Evolutionary conservation across 2,329 filamentous ascomycete genomes (phyloP).

Genomic region (Mycosphaerella sp.): DNA sequence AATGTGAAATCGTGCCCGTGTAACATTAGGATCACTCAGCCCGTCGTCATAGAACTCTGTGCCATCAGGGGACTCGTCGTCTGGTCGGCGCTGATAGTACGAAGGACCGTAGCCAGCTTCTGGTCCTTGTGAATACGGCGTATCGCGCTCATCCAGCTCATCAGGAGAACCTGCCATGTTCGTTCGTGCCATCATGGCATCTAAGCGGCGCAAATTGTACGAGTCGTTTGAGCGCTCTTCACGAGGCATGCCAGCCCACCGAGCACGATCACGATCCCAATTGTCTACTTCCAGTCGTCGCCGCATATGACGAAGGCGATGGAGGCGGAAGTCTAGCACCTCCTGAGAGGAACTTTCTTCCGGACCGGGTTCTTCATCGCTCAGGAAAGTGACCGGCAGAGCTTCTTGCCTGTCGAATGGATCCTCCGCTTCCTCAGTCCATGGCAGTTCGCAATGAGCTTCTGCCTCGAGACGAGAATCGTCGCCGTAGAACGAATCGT

Average conservation of each 20-base stretch:
- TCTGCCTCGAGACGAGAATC: slow-evolving; percentile 24
- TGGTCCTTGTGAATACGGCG: slow-evolving; percentile 14
- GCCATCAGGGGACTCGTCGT: slow-evolving; percentile 7
- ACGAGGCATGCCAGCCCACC: slow-evolving; percentile 10
- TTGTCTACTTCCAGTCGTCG: slow-evolving; percentile 25
- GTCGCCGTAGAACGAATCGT: slow-evolving; percentile 14
- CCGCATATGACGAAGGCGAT: slow-evolving; percentile 27
- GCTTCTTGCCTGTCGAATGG: slow-evolving; percentile 1
- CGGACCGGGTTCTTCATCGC: slow-evolving; percentile 30
- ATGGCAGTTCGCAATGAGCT: slow-evolving; percentile 27
- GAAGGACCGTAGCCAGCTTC: slow-evolving; percentile 11
- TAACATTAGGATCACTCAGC: slow-evolving; percentile 29
- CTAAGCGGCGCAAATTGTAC: slow-evolving; percentile 22
- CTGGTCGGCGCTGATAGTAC: slow-evolving; percentile 9
- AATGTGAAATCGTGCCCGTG: slow-evolving; percentile 75
- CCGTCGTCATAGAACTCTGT: slow-evolving; percentile 22
- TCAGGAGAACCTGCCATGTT: slow-evolving; percentile 22
- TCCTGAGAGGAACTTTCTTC: slow-evolving; percentile 31
- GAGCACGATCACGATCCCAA: slow-evolving; percentile 23
- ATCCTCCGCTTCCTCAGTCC: slow-evolving; percentile 15
- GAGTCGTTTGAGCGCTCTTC: slow-evolving; percentile 21
- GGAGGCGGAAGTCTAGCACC: slow-evolving; percentile 31
- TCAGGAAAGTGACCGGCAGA: slow-evolving; percentile 26
- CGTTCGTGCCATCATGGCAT: slow-evolving; percentile 27
- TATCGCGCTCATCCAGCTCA: slow-evolving; percentile 21